Conservation (phyloP, 108 stramenopile species). For the Cylindrotheca closterium region DNA sequence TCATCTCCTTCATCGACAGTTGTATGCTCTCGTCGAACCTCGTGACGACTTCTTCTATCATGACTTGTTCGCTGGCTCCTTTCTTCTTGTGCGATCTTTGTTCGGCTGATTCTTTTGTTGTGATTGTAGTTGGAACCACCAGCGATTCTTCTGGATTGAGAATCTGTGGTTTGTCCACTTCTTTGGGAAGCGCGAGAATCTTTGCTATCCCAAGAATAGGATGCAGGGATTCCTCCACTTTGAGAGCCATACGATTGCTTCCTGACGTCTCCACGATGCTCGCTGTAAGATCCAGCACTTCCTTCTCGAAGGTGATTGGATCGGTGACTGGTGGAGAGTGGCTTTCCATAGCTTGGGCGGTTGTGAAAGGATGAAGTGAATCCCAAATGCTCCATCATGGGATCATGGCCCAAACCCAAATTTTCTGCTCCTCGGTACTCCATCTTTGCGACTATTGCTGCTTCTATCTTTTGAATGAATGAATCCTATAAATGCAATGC, state of each 20-base stretch:
- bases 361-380: not conserved
- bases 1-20: not conserved
- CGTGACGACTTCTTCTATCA: not conserved
- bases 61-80: not conserved
- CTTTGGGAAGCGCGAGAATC: too few species aligned
- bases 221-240: too few species aligned
- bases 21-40: not conserved
- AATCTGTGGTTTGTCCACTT: too few species aligned
- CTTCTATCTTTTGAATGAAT: too few species aligned
- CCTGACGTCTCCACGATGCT: too few species aligned
- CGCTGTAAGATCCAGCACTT: too few species aligned
- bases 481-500: too few species aligned
- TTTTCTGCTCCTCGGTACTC: not conserved
- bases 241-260: too few species aligned
- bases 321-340: too few species aligned
- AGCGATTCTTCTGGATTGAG: not conserved
- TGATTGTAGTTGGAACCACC: not conserved
- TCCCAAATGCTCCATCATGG: conserved; percentile 6
- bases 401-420: not conserved
- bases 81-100: not conserved
- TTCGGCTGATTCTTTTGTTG: not conserved
- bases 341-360: not conserved
- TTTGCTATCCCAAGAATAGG: too few species aligned
- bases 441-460: too few species aligned
- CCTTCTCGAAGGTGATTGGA: too few species aligned